Conservation (phyloP, 2,329 filamentous ascomycete species). For the Diaporthe vexans region DNA sequence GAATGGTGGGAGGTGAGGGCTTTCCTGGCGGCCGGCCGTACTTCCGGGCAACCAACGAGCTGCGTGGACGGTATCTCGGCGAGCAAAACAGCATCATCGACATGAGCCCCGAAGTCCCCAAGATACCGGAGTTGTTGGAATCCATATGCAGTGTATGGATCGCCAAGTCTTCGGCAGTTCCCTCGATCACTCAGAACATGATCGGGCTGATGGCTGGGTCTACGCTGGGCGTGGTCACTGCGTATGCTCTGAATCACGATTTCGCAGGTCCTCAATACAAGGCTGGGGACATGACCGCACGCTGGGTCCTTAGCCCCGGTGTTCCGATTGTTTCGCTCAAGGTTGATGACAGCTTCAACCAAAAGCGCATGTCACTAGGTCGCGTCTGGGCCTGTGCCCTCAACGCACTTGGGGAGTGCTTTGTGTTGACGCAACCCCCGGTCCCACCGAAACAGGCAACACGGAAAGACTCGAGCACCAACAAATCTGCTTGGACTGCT, state of each 20-base stretch:
- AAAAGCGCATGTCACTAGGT: constrained; percentile 75
- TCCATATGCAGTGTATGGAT: constrained; percentile 89
- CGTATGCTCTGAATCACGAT: constrained; percentile 80
- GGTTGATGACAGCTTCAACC: constrained; percentile 86
- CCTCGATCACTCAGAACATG: constrained; percentile 80
- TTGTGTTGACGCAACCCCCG: constrained; percentile 83
- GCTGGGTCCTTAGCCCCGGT: constrained; percentile 92
- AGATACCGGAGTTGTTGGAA: constrained; percentile 77
- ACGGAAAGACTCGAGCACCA: constrained; percentile 65
- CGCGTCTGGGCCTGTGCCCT: constrained; percentile 93
- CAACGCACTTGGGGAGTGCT: constrained; percentile 93
- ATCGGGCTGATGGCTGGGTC: constrained; percentile 88
- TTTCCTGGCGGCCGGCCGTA: constrained; percentile 86
- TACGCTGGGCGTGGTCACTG: constrained; percentile 84
- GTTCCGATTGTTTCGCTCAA: constrained; percentile 89
- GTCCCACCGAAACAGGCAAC: constrained; percentile 64
- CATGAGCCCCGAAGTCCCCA: constrained; percentile 81
- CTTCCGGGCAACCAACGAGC: constrained; percentile 81
- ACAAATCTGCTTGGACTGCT: constrained; percentile 82
- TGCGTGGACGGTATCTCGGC: constrained; percentile 81
- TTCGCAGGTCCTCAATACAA: constrained; percentile 72
- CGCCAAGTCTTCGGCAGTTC: constrained; percentile 82
- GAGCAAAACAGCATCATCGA: constrained; percentile 69
- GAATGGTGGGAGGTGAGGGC: constrained; percentile 87
- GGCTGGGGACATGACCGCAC: constrained; percentile 85